Conservation (phyloP, 116 monocot species). For the Trichopus zeylanicus region DNA sequence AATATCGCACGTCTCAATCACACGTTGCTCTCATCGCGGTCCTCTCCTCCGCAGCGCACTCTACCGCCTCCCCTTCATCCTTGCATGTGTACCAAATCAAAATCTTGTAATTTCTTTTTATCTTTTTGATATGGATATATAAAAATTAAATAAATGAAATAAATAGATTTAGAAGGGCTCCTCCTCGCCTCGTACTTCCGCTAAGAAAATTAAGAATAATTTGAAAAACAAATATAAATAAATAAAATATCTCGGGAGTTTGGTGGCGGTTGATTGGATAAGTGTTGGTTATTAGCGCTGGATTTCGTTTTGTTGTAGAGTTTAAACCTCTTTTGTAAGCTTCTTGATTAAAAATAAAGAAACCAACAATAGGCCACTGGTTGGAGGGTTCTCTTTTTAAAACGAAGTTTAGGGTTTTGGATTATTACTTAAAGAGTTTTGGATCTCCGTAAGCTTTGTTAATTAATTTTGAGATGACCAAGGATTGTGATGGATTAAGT, state of each 20-base stretch:
- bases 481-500: too few species aligned
- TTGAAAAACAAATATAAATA: not conserved
- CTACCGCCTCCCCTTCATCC: too few species aligned
- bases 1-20: not conserved
- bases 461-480: too few species aligned
- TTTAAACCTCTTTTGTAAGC: not conserved
- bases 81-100: too few species aligned
- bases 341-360: not conserved
- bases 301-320: not conserved
- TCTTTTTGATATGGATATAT: not conserved
- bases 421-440: too few species aligned
- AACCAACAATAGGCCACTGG: not conserved
- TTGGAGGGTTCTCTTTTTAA: not conserved
- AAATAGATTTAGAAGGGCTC: too few species aligned
- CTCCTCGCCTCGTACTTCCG: constrained; percentile 1
- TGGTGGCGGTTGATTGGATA: too few species aligned
- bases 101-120: not conserved
- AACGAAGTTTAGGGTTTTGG: not conserved
- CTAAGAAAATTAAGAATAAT: constrained; percentile 1
- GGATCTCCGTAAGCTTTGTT: too few species aligned
- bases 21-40: not conserved
- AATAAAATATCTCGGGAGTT: too few species aligned
- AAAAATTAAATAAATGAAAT: too few species aligned
- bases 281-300: not conserved
- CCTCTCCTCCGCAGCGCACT: too few species aligned